Evolutionary conservation across 2,329 filamentous ascomycete genomes (phyloP), one percentile per base, ranked within the genome.

Genomic region (Coniella vitis): DNA sequence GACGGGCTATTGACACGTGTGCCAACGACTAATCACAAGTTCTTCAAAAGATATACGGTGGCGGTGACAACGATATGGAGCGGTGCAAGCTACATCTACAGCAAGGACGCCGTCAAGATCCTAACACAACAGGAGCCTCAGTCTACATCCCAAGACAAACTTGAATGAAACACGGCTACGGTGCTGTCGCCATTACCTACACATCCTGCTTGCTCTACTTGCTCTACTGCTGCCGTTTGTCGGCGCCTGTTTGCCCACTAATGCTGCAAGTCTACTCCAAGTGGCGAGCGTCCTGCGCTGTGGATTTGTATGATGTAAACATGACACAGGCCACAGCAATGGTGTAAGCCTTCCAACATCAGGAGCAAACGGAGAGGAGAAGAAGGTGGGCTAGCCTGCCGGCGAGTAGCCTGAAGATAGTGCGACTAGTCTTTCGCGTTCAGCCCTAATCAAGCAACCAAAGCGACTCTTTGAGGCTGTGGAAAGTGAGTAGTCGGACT

Each of bases 21-120:
- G 29, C 38, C 21, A 8, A n/a, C n/a, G 16, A 36, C 47, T 53
- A 19, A 52, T 14, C 13, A 14, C 32, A 12, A 19, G 7, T 20
- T 38, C 5, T 20, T 20, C 3, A 10, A 17, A 57, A 91, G 87
- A 61, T 91, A 87, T 58, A 67, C 94, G 13, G 91, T 98, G 3
- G 90, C 90, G 1, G 79, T 76, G 0, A 98, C 93, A 4, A 98
- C 93, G 0, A 68, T 95, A 5, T 97, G 90, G 87, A 96, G 90
- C 54, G 93, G 93, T 7, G 74, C 90, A 13, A 95, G 90, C 65
- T 98, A 98, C 64, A 75, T 95, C 7, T 94, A 85, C 63, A 87
- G 82, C 57, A 95, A 93, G 64, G 86, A 95, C 59, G 91, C 90
- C 0, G 90, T 97, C 29, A 94, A 86, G 65, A 96, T 97, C 48